Conservation (phyloP, 441 rosid species). For the Arabidopsis hybrid region DNA sequence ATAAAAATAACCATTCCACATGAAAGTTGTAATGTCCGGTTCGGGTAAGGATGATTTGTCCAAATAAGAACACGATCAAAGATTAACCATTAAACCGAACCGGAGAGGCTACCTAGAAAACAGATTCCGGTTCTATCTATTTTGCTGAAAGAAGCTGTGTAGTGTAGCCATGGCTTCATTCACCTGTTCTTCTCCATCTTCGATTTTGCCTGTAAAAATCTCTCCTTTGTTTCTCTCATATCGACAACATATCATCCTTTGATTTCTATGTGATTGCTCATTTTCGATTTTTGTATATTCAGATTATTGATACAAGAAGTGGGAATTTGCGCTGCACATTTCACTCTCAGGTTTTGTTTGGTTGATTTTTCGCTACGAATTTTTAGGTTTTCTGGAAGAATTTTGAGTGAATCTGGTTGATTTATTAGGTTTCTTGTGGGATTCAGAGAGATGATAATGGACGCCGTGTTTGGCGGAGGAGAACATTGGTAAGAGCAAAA, state of each 20-base stretch:
- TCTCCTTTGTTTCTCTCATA: not conserved
- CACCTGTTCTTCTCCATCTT: slow-evolving; percentile 28
- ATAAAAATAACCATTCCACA: not conserved
- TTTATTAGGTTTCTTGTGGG: slow-evolving; percentile 51
- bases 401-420: not conserved
- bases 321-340: slow-evolving; percentile 25
- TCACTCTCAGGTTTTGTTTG: slow-evolving; percentile 47
- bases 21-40: not conserved
- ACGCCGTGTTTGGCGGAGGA: slow-evolving; percentile 79
- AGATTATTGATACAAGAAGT: slow-evolving; percentile 43
- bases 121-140: slow-evolving; percentile 28
- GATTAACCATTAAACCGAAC: not conserved
- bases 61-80: not conserved
- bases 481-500: slow-evolving; percentile 58
- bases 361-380: slow-evolving; percentile 1
- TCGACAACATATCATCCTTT: not conserved
- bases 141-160: not conserved
- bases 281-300: slow-evolving; percentile 24
- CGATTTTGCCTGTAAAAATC: slow-evolving; percentile 38
- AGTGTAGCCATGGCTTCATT: slow-evolving; percentile 46
- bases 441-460: slow-evolving; percentile 50
- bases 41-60: not conserved
- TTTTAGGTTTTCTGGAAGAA: not conserved
- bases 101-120: slow-evolving; percentile 4
- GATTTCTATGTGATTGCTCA: not conserved